Evolutionary conservation across 371 early-diverging fungal species (phyloP), one percentile per base, ranked within the genome.

Genomic region (Apophysomyces trapeziformis): DNA sequence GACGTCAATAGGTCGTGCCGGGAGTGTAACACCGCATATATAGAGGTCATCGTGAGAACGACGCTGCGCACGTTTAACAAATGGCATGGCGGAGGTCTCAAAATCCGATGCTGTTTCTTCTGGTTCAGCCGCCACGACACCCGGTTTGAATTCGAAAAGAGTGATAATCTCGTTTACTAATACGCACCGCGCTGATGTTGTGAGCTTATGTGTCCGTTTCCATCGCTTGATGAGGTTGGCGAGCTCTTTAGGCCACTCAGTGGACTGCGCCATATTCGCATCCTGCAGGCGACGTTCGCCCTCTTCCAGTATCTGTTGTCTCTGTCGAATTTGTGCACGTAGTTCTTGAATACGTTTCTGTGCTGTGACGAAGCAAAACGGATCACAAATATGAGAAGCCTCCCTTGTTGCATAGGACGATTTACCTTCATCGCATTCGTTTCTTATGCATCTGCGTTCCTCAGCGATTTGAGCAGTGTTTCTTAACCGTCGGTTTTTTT

Each of bases 121-220:
- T 50, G 70, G 66, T 32, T 66, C 70, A 44, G 63, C 68, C 38
- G 60, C 66, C 8, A 78, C 72, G 0, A 71, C 72, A 12, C 82
- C 75, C 38, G 73, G 76, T 44, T 80, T 85, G 35, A 86, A 69
- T 36, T 85, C 81, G 66, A 89, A 90, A 5, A 89, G 68, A 32
- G 85, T 83, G 5, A 80, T 70, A 1, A 87, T 77, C 63, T 88
- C 89, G 4, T 75, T 68, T 6, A 90, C 83, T 21, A 89, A 71
- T 12, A 85, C 71, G 7, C 85, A 71, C 44, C 87, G 76, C 36
- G 84, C 78, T 2, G 77, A 60, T 3, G 75, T 70, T 16, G 74
- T 76, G 60, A 74, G 61, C 59, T 74, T 72, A 62, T 82, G 77
- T 1, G 75, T 67, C 26, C 76, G 60, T 57, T 76, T 61, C 84